These are phyloP conservation scores for Paramecium tetraurelia DNA, from an alignment of 73 alveolate genomes.

Conservation along the genomic window DNA sequence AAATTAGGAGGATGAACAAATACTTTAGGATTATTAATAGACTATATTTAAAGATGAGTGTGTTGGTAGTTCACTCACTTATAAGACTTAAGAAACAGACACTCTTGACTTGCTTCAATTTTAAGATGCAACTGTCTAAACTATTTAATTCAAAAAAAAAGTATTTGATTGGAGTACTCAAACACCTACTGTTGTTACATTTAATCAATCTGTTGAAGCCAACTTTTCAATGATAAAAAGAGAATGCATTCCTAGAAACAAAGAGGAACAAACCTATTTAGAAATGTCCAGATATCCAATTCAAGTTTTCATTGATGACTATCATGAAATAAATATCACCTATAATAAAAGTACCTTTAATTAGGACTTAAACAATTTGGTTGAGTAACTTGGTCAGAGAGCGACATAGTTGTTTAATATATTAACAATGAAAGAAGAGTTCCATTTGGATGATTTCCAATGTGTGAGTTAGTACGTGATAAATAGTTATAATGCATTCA, in stretches of 20 bases:
- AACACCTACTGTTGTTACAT: background rate
- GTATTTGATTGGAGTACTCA: background rate
- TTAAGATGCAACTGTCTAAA: background rate
- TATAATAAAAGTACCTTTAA: background rate
- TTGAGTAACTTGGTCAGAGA: background rate
- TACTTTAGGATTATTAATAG: background rate
- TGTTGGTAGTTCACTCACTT: background rate
- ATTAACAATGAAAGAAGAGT: slow-evolving; percentile 5
- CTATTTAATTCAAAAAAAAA: background rate
- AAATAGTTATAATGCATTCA: background rate
- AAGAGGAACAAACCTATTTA: slow-evolving; percentile 12
- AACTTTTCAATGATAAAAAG: slow-evolving; percentile 34
- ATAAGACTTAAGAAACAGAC: background rate
- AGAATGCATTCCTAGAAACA: slow-evolving; percentile 39
- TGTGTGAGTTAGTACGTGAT: background rate
- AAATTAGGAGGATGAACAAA: background rate
- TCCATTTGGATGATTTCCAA: background rate
- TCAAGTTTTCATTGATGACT: background rate
- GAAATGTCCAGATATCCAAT: slow-evolving; percentile 35
- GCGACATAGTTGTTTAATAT: background rate
- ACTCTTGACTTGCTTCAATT: background rate
- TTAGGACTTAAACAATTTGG: background rate
- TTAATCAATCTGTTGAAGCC: slow-evolving; percentile 12
- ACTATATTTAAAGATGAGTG: slow-evolving; percentile 24
- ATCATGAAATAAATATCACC: background rate